These are phyloP conservation scores for Pleurotus platypus DNA, from an alignment of 768 basidiomycete genomes.

Conservation along the genomic window DNA sequence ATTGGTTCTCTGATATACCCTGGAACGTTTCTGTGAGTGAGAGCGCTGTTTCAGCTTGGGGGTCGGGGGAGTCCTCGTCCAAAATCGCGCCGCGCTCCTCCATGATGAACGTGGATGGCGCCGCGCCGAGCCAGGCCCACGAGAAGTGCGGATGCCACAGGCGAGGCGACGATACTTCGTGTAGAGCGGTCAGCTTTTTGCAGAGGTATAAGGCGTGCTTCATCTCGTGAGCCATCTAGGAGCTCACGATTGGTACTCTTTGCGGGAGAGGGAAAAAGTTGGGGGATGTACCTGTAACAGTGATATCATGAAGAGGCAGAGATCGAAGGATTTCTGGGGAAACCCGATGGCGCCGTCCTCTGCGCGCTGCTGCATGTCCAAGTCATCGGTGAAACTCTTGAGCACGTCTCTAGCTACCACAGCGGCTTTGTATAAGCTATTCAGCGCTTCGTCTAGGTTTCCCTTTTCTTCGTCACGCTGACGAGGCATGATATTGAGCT, in stretches of 20 bases:
- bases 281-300: constrained; percentile 34
- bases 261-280: not conserved
- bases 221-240: constrained; percentile 41
- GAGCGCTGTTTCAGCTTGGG: constrained; percentile 16
- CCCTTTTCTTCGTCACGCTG: constrained; percentile 11
- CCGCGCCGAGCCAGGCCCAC: constrained; percentile 37
- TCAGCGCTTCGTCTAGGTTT: constrained; percentile 14
- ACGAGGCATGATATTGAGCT: constrained; percentile 8
- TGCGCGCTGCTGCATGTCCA: constrained; percentile 21
- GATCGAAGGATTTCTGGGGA: constrained; percentile 26
- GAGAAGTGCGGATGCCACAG: constrained; percentile 39
- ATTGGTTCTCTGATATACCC: constrained; percentile 26
- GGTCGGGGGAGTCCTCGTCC: constrained; percentile 15
- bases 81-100: constrained; percentile 16
- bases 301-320: constrained; percentile 38
- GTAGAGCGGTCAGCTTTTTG: constrained; percentile 21
- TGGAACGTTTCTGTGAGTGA: constrained; percentile 27
- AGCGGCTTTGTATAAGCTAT: constrained; percentile 17
- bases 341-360: constrained; percentile 16
- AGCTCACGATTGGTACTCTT: not conserved
- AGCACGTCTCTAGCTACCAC: constrained; percentile 27
- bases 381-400: constrained; percentile 25
- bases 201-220: constrained; percentile 29
- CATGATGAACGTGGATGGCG: constrained; percentile 22
- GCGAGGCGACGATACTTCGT: constrained; percentile 27